A percentile compares a stretch with the other conserved stretches of the same genome.
Conservation (phyloP, 2,329 filamentous ascomycete species). For the Endoconidiophora polonica region DNA sequence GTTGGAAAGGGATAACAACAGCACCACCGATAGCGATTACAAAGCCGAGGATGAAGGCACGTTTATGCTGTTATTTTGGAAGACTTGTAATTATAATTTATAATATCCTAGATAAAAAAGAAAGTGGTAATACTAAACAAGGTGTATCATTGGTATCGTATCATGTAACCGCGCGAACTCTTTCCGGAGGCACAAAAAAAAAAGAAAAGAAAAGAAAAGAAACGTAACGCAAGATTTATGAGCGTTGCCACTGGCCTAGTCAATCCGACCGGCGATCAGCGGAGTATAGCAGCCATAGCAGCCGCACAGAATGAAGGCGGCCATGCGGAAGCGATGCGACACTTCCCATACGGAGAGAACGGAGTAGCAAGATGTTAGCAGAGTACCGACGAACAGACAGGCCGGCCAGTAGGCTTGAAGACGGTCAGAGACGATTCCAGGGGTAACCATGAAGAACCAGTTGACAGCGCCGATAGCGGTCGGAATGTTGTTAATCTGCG, state of each 20-base stretch:
- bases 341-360: constrained; percentile 24
- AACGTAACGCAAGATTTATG: too few species aligned
- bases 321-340: constrained; percentile 22
- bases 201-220: not conserved
- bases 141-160: too few species aligned
- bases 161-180: not conserved
- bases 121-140: too few species aligned
- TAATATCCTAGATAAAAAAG: too few species aligned
- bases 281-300: constrained; percentile 27
- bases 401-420: constrained; percentile 22
- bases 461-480: constrained; percentile 27
- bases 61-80: constrained; percentile 22
- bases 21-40: constrained; percentile 24
- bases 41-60: constrained; percentile 24
- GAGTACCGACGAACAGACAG: constrained; percentile 21
- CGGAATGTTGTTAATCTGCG: constrained; percentile 29
- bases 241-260: constrained; percentile 24
- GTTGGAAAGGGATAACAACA: constrained; percentile 24
- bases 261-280: constrained; percentile 25
- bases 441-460: constrained; percentile 25
- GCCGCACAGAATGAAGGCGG: constrained; percentile 24
- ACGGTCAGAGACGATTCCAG: constrained; percentile 22
- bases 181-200: not conserved
- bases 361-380: constrained; percentile 23
- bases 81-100: too few species aligned